Base-by-base conservation (phyloP, 805 yeast species). In the Grigorovia yakushimaensis region DNA sequence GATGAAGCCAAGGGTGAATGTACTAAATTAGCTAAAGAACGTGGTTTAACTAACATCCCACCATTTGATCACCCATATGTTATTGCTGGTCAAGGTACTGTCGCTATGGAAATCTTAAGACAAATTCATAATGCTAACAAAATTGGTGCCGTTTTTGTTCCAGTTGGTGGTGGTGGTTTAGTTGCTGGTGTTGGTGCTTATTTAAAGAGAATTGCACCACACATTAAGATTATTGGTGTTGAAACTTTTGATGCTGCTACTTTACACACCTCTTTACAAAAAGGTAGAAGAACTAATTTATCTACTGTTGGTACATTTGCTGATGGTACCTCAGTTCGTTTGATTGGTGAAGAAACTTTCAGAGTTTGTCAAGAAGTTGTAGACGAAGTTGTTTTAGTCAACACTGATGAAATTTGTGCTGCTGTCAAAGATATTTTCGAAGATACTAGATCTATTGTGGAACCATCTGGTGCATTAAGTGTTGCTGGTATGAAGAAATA, bases 21-120 rank as follows among this genome's bases (percentile, higher is more conserved):
- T 68, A 73, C 74, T 1, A 71, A 95, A 48, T 69, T 93, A 46
- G 69, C 84, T 23, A 68, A 69, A 27, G 79, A 81, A 59, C 76
- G 87, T 49, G 88, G 87, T 13, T 72, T 87, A 58, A 84, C 93
- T 5, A 84, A 88, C 57, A 85, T 93, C 41, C 98, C 98, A n/a
- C 99, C 99, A 0, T 93, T 93, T 63, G 95, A 93, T 61, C 97
- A 93, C 61, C 99, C 99, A 1, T 87, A 82, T 56, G 96, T 93
- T 54, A 88, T 93, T 67, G 98, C 99, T 8, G 99, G 99, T 21
- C 99, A 93, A 67, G 99, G 98, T 50, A 93, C 99, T 22, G 82
- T 91, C 52, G 98, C 95, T 3, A 77, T 89, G 78, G 99, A 93
- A 67, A 70, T 93, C 22, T 70, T 93, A 47, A 79, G 96, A 64